Percentiles rank a stretch among this genome's conserved stretches.
phyloP scores from a whole-genome alignment of 345 rosid species.

The Reutealis trisperma region DNA sequence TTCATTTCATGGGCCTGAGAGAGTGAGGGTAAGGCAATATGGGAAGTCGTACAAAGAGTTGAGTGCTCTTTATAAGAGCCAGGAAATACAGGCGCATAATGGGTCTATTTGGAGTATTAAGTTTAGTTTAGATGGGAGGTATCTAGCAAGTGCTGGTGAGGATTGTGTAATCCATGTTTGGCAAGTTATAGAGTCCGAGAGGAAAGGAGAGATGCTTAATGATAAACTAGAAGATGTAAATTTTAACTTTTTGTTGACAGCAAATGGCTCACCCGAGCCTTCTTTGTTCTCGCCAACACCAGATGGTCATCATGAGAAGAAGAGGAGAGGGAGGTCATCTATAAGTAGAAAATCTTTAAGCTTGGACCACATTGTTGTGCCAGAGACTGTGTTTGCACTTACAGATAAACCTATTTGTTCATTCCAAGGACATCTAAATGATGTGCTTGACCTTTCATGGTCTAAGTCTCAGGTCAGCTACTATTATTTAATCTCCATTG shows the following conservation, averaged over 20 bases:
- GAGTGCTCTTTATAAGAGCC: slow-evolving; percentile 77
- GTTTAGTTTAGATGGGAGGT: slow-evolving; percentile 91
- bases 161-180: slow-evolving; percentile 84
- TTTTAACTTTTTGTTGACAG: slow-evolving; percentile 48
- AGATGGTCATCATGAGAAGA: slow-evolving; percentile 55
- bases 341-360: slow-evolving; percentile 77
- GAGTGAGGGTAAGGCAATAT: slow-evolving; percentile 82
- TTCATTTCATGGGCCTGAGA: slow-evolving; percentile 81
- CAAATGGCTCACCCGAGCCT: slow-evolving; percentile 86
- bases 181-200: slow-evolving; percentile 71
- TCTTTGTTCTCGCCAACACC: slow-evolving; percentile 51
- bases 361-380: slow-evolving; percentile 62
- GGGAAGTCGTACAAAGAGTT: slow-evolving; percentile 84
- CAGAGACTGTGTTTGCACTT: slow-evolving; percentile 82
- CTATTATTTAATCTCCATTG: background rate
- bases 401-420: slow-evolving; percentile 89
- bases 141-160: slow-evolving; percentile 98
- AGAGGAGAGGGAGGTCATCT: slow-evolving; percentile 78
- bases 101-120: slow-evolving; percentile 96
- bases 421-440: slow-evolving; percentile 76
- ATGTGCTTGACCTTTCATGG: slow-evolving; percentile 98
- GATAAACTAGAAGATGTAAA: slow-evolving; percentile 77
- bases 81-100: slow-evolving; percentile 88
- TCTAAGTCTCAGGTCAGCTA: slow-evolving; percentile 87
- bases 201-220: slow-evolving; percentile 79